phyloP scores from a whole-genome alignment of 108 stramenopile species.

The Cyclotella cryptica region DNA sequence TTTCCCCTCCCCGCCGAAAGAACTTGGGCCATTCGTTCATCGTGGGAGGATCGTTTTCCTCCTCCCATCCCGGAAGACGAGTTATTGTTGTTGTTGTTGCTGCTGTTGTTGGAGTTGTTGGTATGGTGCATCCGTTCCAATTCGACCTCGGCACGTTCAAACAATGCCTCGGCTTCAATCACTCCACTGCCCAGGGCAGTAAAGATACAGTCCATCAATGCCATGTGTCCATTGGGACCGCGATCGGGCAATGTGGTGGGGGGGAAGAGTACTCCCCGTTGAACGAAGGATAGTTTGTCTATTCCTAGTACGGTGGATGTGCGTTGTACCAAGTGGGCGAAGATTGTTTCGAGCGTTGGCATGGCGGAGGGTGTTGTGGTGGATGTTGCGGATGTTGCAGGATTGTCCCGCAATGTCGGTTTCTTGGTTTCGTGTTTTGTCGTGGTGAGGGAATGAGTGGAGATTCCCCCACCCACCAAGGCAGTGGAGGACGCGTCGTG shows the following conservation, averaged over 20 bases:
- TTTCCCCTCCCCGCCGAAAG: conserved; percentile 31
- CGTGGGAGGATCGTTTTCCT: conserved; percentile 8
- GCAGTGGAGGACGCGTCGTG: too few species aligned
- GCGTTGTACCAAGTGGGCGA: conserved; percentile 3
- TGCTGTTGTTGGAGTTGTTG: too few species aligned
- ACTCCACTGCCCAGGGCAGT: conserved; percentile 56
- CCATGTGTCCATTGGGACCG: conserved; percentile 81
- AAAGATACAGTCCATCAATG: conserved; percentile 82
- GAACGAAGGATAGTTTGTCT: conserved; percentile 69
- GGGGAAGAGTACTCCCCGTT: conserved; percentile 65
- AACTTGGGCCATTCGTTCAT: conserved; percentile 40
- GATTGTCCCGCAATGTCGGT: too few species aligned
- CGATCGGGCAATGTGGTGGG: conserved; percentile 65
- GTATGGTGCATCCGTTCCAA: neutral
- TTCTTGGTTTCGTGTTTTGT: neutral
- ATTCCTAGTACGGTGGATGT: conserved; percentile 50
- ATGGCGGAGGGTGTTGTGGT: neutral
- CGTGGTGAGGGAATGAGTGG: neutral
- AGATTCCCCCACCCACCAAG: neutral
- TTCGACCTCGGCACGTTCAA: conserved; percentile 20
- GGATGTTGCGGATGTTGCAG: neutral
- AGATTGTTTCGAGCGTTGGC: conserved; percentile 16
- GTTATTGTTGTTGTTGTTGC: too few species aligned
- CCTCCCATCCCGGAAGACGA: conserved; percentile 9
- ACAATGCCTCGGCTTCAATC: conserved; percentile 26